Percentiles rank a stretch among this genome's conserved stretches.
Evolutionary conservation across 441 rosid genomes (phyloP).

Genomic region (Viola pubescens): DNA sequence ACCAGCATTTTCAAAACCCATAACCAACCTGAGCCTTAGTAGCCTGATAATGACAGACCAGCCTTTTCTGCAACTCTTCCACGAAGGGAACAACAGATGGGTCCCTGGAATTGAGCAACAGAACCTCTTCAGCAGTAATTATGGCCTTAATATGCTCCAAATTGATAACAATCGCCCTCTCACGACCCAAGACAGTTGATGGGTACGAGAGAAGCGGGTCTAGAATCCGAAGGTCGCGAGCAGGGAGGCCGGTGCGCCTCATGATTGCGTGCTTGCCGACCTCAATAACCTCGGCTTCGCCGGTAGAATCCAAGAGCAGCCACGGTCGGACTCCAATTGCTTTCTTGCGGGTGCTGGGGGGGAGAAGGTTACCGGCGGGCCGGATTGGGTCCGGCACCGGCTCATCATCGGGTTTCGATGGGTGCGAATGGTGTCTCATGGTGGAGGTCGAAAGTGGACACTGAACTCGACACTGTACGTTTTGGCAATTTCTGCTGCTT

Average conservation of each 20-base stretch:
- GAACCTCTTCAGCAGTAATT: constrained; percentile 71
- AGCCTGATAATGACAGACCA: constrained; percentile 52
- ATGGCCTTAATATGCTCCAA: constrained; percentile 87
- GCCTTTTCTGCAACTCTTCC: constrained; percentile 58
- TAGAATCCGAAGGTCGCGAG: constrained; percentile 76
- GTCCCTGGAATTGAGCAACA: constrained; percentile 65
- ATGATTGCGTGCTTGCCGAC: constrained; percentile 78
- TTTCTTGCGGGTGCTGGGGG: constrained; percentile 45
- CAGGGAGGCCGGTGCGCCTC: constrained; percentile 83
- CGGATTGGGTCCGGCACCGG: constrained; percentile 27
- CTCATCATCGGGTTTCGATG: constrained; percentile 35
- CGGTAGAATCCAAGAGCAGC: constrained; percentile 51
- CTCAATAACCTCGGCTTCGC: constrained; percentile 43
- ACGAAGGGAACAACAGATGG: constrained; percentile 71
- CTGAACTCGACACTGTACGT: neutral
- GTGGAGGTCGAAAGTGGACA: neutral
- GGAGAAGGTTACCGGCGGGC: constrained; percentile 1
- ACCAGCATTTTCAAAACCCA: too few relatives aligned
- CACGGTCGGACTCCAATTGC: constrained; percentile 56
- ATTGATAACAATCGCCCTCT: constrained; percentile 73
- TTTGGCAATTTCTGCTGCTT: too few relatives aligned
- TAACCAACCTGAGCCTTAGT: constrained; percentile 47
- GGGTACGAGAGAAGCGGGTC: constrained; percentile 82
- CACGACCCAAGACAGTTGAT: constrained; percentile 72
- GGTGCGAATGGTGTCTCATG: constrained; percentile 28